Conservation (phyloP, 176 grass and related monocot species). For the Urochloa ruziziensis region DNA sequence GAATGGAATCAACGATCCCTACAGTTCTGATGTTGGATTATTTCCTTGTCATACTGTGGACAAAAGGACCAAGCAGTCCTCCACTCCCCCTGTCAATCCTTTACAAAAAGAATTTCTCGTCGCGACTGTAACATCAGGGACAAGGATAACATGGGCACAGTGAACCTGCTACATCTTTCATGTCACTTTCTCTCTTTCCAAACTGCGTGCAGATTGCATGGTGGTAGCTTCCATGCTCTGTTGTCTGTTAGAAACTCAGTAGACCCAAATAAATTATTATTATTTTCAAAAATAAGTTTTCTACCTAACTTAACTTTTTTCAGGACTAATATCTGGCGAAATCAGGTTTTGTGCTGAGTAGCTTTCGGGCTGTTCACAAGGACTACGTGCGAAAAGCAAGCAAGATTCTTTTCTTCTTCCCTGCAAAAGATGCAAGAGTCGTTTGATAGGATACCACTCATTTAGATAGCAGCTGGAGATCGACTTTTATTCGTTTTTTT, state of each 20-base stretch:
- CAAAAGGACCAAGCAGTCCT: not conserved
- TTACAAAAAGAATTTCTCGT: conserved; percentile 14
- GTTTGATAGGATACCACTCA: not conserved
- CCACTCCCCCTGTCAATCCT: not conserved
- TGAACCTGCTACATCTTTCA: not conserved
- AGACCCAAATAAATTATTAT: not conserved
- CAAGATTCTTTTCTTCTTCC: not conserved
- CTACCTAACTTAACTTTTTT: not conserved
- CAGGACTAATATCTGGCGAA: not conserved
- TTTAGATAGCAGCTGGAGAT: not conserved
- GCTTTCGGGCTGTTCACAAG: not conserved
- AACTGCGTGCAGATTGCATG: not conserved
- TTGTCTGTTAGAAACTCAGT: not conserved
- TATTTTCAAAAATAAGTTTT: not conserved
- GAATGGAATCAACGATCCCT: not conserved
- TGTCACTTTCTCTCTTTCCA: not conserved
- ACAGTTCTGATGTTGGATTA: conserved; percentile 11
- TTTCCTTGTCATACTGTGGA: not conserved
- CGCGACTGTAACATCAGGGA: conserved; percentile 9
- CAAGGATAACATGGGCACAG: conserved; percentile 10
- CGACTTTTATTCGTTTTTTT: not conserved
- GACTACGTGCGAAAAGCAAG: not conserved
- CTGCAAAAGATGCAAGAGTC: not conserved
- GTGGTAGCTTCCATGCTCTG: not conserved
- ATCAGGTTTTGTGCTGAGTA: not conserved